phyloP scores from a whole-genome alignment of 192 early-diverging fungal genomes.

The Chytriomyces confervae region DNA sequence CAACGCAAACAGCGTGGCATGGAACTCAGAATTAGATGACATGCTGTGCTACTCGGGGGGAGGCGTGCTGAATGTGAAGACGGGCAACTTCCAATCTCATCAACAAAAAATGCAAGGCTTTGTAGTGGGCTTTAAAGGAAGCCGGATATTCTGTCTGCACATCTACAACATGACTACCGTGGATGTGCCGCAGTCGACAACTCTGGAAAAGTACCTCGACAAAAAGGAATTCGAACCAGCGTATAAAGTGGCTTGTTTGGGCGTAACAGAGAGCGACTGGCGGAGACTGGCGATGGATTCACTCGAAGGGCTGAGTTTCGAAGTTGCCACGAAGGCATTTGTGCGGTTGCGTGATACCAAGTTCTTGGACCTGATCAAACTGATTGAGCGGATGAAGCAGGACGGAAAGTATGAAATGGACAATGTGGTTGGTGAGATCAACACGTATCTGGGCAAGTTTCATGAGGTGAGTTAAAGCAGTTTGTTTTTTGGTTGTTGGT shows the following conservation, averaged over 20 bases:
- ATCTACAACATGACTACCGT: conserved; percentile 57
- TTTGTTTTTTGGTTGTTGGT: neutral
- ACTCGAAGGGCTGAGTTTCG: conserved; percentile 52
- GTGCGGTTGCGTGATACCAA: conserved; percentile 54
- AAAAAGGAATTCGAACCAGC: conserved; percentile 53
- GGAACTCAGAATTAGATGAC: conserved; percentile 64
- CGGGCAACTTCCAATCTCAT: conserved; percentile 53
- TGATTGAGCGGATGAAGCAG: conserved; percentile 42
- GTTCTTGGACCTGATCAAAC: conserved; percentile 50
- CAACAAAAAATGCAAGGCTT: conserved; percentile 63
- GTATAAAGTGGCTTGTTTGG: conserved; percentile 59
- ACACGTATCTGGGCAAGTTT: conserved; percentile 54
- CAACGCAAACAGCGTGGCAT: conserved; percentile 59
- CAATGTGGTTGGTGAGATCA: conserved; percentile 51
- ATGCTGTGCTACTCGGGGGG: conserved; percentile 61
- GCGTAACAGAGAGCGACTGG: conserved; percentile 65
- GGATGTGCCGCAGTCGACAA: conserved; percentile 58
- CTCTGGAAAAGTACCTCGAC: conserved; percentile 58
- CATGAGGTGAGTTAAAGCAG: conserved; percentile 49
- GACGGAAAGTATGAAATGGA: conserved; percentile 53
- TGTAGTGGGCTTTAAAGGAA: conserved; percentile 65
- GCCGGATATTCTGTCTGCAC: conserved; percentile 59
- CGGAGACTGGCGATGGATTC: conserved; percentile 54
- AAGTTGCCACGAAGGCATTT: conserved; percentile 58
- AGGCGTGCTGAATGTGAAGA: conserved; percentile 58